These are phyloP conservation scores for Salix purpurea DNA, from an alignment of 345 rosid species.

Conservation along the genomic window DNA sequence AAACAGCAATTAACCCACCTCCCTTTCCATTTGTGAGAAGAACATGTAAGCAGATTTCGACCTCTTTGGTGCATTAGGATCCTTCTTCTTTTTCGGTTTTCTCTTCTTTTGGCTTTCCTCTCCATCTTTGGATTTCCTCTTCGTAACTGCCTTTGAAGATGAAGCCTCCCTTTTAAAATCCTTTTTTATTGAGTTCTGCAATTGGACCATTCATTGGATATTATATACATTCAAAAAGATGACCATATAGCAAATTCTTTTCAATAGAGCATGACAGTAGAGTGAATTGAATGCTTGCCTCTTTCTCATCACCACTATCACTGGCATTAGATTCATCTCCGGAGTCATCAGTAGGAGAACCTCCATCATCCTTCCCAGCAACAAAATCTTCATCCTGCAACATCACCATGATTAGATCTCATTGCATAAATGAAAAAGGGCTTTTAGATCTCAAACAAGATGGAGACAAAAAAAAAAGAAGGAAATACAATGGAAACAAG, in stretches of 20 bases:
- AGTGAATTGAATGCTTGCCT: conserved; percentile 44
- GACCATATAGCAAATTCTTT: neutral
- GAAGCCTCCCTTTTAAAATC: conserved; percentile 62
- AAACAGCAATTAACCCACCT: conserved; percentile 39
- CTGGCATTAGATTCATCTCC: conserved; percentile 77
- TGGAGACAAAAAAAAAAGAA: neutral
- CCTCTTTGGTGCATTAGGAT: conserved; percentile 92
- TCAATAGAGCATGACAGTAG: neutral
- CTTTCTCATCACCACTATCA: conserved; percentile 65
- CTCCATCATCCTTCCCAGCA: conserved; percentile 71
- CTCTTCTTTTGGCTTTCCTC: conserved; percentile 72
- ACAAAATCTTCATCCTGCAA: conserved; percentile 95
- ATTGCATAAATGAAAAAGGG: neutral
- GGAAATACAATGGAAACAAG: neutral
- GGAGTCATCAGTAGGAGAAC: conserved; percentile 97
- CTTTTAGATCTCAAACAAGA: neutral
- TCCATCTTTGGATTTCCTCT: conserved; percentile 62
- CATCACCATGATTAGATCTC: conserved; percentile 8
- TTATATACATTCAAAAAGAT: conserved; percentile 9
- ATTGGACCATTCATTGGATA: neutral
- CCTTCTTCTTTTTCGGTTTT: conserved; percentile 82
- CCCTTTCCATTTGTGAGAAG: conserved; percentile 81
- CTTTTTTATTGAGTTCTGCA: conserved; percentile 70
- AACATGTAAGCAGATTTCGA: conserved; percentile 69
- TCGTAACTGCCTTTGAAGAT: conserved; percentile 51